Percentiles rank a stretch among this genome's conserved stretches.
These are phyloP conservation scores for Taphrina betulina DNA, from an alignment of 1,139 yeast genomes.

Conservation along the genomic window DNA sequence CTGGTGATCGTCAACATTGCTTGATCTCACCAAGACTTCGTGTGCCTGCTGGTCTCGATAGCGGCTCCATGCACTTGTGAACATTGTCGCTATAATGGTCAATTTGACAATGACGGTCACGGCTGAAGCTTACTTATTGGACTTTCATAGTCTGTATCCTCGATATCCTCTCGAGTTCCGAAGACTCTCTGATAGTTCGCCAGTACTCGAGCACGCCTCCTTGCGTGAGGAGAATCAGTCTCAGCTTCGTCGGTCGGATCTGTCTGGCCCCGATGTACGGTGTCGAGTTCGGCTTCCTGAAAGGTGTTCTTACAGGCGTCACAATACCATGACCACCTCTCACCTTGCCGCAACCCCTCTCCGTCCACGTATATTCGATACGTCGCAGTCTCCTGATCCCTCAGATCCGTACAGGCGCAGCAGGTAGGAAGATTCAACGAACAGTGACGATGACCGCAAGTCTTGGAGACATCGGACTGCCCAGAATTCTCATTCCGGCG, in stretches of 20 bases:
- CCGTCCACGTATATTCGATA: constrained; percentile 16
- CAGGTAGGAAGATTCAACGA: neutral
- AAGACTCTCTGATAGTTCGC: constrained; percentile 8
- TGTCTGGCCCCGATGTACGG: no score
- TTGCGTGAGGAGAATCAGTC: no score
- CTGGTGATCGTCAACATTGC: no score
- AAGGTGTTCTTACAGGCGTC: constrained; percentile 1
- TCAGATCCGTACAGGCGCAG: constrained; percentile 8
- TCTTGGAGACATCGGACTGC: neutral
- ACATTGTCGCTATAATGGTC: constrained; percentile 9
- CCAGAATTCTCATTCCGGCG: neutral
- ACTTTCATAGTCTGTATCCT: constrained; percentile 11
- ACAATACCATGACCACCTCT: constrained; percentile 13
- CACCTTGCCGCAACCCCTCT: constrained; percentile 1
- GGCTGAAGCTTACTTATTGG: constrained; percentile 13
- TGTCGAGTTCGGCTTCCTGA: no score
- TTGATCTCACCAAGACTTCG: neutral
- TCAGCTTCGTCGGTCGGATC: no score
- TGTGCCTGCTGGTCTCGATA: constrained; percentile 5
- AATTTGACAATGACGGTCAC: neutral
- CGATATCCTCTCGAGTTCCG: constrained; percentile 12
- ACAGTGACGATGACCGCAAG: constrained; percentile 3
- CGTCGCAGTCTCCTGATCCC: neutral
- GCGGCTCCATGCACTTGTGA: constrained; percentile 13
- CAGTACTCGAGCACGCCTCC: constrained; percentile 12